phyloP scores from a whole-genome alignment of 768 basidiomycete species.

The Lactarius akahatsu region DNA sequence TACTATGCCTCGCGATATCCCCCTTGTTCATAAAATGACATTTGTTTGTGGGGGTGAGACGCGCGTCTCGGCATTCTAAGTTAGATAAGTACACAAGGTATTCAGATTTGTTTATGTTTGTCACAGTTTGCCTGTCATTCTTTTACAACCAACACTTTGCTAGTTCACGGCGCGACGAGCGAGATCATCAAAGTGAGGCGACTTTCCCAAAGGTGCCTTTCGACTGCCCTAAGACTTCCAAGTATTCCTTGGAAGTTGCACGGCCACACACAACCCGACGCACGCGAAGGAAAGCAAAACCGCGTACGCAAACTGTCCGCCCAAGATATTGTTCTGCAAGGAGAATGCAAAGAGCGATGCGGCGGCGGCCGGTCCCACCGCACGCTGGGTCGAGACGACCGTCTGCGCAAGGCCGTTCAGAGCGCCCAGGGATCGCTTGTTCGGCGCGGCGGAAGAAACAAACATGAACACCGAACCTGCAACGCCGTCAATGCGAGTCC shows the following conservation, averaged over 20 bases:
- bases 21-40: background rate
- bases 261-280: background rate
- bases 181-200: background rate
- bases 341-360: no score
- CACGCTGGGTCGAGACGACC: no score
- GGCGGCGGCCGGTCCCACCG: no score
- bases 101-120: no score
- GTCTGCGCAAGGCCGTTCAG: no score
- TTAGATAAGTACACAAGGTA: no score
- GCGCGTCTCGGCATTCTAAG: no score
- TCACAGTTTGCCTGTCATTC: no score
- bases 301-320: no score
- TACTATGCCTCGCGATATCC: background rate
- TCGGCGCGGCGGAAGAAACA: conserved; percentile 36
- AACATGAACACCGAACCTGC: conserved; percentile 34
- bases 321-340: no score
- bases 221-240: background rate
- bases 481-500: background rate
- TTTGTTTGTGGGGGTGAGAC: no score
- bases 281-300: background rate
- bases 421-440: no score
- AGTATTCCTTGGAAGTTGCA: background rate
- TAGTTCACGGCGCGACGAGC: background rate
- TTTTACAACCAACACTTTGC: background rate
- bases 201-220: background rate